Percentiles rank a stretch among this genome's conserved stretches.
These are phyloP conservation scores for Pleurotus pulmonarius DNA, from an alignment of 768 basidiomycete genomes.

Conservation along the genomic window DNA sequence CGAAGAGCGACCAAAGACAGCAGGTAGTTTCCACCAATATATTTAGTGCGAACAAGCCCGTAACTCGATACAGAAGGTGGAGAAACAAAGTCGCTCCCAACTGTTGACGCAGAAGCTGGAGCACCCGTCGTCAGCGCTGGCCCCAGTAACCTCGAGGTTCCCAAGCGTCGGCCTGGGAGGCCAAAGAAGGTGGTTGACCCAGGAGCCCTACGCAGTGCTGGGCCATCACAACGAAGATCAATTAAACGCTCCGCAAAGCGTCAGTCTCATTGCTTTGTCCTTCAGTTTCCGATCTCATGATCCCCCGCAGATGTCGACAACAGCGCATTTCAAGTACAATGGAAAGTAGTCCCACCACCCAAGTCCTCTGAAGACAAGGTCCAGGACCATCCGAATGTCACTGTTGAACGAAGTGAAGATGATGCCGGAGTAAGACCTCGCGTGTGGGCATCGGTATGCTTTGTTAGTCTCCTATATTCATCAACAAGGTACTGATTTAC, in stretches of 20 bases:
- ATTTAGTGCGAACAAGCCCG: no score
- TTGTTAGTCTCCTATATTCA: neutral
- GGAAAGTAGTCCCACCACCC: neutral
- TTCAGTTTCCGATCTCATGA: neutral
- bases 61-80: no score
- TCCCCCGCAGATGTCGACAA: neutral
- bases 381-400: neutral
- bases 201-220: neutral
- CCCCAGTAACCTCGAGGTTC: no score
- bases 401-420: neutral
- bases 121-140: neutral
- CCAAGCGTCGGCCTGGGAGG: neutral
- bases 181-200: constrained; percentile 2
- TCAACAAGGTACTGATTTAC: no score
- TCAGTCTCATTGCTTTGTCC: neutral
- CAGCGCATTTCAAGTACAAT: neutral
- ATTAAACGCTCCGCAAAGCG: neutral
- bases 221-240: neutral
- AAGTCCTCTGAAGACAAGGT: neutral
- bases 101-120: neutral
- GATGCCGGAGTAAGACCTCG: neutral
- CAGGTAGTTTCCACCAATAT: no score
- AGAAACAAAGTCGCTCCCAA: no score
- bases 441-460: neutral
- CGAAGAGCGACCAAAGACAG: no score